phyloP scores from a whole-genome alignment of 2,329 filamentous ascomycete species.

The Xylariaceae sp. region DNA sequence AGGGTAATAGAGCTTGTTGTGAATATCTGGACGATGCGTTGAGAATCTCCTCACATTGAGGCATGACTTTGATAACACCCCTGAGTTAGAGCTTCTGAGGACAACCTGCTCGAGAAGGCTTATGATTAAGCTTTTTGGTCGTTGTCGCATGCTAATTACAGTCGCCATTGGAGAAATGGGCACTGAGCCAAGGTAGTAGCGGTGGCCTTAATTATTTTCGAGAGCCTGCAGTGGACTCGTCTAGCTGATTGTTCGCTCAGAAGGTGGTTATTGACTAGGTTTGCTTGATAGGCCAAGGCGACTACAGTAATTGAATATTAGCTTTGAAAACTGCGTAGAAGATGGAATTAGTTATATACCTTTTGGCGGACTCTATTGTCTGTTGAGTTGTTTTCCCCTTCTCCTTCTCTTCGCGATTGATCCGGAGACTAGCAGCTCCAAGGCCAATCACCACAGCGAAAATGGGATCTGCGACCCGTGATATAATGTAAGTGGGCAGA shows the following conservation, averaged over 20 bases:
- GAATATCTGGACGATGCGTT: too few species aligned
- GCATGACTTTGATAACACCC: too few species aligned
- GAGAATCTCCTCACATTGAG: too few species aligned
- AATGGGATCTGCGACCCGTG: slow-evolving; percentile 62
- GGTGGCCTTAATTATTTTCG: not conserved
- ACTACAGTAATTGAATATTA: slow-evolving; percentile 12
- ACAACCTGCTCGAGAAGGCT: too few species aligned
- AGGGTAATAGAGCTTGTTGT: too few species aligned
- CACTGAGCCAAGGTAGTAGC: not conserved
- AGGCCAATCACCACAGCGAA: slow-evolving; percentile 64
- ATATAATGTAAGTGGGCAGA: slow-evolving; percentile 64
- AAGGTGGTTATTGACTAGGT: slow-evolving; percentile 1
- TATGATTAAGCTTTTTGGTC: too few species aligned
- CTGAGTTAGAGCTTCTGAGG: too few species aligned
- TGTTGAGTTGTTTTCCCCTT: slow-evolving; percentile 60
- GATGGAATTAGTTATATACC: slow-evolving; percentile 38
- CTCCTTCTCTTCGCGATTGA: slow-evolving; percentile 65
- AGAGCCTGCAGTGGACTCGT: not conserved
- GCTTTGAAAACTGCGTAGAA: not conserved
- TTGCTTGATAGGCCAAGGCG: slow-evolving; percentile 17
- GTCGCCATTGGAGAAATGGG: too few species aligned
- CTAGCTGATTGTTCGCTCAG: not conserved
- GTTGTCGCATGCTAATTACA: too few species aligned
- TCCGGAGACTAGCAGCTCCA: slow-evolving; percentile 60
- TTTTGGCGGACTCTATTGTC: slow-evolving; percentile 54